Evolutionary conservation across 352 stramenopile species (phyloP), one percentile per base, ranked within the genome.

Genomic region (Poterioochromonas sp.): DNA sequence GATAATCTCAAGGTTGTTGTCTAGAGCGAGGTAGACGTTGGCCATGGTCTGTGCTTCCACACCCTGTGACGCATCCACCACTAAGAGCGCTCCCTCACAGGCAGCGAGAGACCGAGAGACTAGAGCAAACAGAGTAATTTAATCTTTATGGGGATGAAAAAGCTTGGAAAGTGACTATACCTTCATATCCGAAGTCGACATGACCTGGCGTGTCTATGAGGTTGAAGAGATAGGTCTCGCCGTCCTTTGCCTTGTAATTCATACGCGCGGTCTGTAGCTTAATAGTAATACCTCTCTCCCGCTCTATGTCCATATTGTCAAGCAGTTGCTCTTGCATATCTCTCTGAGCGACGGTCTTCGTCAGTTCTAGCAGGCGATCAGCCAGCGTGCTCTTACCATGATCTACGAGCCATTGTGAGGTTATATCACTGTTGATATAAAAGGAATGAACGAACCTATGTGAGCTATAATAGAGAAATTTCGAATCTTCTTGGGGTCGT

Each of bases 21-120:
- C 86, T 70, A 94, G 89, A 20, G 90, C 89, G 80, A 90, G 81
- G 81, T 92, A 93, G 80, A 97, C 96, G 1, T 96, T 98, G n/a
- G 91, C 93, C 53, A 98, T 86, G 40, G 96, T 98, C 82, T 99
- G 96, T 0, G 96, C 95, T 85, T 99, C 94, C 73, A 99, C 95
- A 32, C 96, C 96, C 80, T 99, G 95, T 15, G 93, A 93, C 47
- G 92, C 91, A 84, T 99, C 95, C 49, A 99, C 93, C 3, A 99
- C 84, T 39, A 99, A 83, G 22, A 99, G 83, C 39, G 97, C 95
- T 37, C 96, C 96, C 84, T 99, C 90, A 79, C 96, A 98, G 65
- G 94, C 93, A 0, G 90, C 91, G 32, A 99, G 84, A 71, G 90
- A 97, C 65, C 95, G 90, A 60, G 90, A 91, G 32, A 99, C 96